These are phyloP conservation scores for Alternaria longipes DNA, from an alignment of 2,329 filamentous ascomycete species.

Conservation along the genomic window DNA sequence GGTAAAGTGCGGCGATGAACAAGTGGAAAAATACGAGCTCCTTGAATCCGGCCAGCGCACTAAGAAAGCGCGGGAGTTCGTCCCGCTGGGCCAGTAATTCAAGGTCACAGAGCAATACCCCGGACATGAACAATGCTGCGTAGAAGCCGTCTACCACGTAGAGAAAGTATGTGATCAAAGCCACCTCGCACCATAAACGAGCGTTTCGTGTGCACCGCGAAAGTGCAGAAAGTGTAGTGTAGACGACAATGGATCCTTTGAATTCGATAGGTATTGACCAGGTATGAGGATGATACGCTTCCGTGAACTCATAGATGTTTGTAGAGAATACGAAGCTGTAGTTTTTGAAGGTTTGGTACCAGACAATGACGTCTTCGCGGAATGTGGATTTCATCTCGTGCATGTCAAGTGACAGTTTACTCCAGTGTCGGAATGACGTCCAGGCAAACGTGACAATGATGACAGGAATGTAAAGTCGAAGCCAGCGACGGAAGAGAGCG, in stretches of 20 bases:
- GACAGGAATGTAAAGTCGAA: constrained; percentile 62
- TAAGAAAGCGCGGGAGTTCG: constrained; percentile 57
- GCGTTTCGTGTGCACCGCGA: constrained; percentile 64
- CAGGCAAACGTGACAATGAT: constrained; percentile 65
- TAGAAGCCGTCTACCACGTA: constrained; percentile 73
- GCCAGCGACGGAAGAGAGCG: constrained; percentile 61
- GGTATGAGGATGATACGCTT: constrained; percentile 42
- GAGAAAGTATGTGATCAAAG: constrained; percentile 70
- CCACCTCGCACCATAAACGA: constrained; percentile 63
- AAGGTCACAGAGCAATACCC: constrained; percentile 50
- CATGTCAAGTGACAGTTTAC: constrained; percentile 51
- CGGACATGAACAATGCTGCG: constrained; percentile 53
- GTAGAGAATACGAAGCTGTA: constrained; percentile 74
- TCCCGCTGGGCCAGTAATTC: constrained; percentile 43
- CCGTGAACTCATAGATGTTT: constrained; percentile 65
- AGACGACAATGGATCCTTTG: constrained; percentile 70
- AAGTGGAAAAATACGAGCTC: constrained; percentile 49
- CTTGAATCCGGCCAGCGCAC: constrained; percentile 62
- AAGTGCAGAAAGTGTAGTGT: constrained; percentile 66
- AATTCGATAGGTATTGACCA: constrained; percentile 54
- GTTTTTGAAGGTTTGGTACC: constrained; percentile 62
- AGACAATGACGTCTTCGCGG: constrained; percentile 39
- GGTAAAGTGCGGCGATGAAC: constrained; percentile 63
- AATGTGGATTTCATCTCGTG: constrained; percentile 60
- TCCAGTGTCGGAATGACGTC: constrained; percentile 62